These are phyloP conservation scores for Podila clonocystis DNA, from an alignment of 192 early-diverging fungal genomes.

Conservation along the genomic window DNA sequence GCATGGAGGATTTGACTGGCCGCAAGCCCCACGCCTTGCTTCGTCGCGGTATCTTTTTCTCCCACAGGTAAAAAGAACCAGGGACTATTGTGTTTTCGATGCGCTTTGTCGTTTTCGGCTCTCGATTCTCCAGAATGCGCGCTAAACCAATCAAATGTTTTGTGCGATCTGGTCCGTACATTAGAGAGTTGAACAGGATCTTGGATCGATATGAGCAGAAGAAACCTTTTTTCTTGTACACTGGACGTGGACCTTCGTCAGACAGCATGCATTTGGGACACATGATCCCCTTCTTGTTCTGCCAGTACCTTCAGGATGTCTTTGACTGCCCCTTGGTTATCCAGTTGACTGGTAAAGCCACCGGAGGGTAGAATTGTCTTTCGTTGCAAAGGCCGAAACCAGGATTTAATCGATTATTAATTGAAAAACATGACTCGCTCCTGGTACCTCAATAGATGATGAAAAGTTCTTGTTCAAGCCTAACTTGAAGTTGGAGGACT, in stretches of 20 bases:
- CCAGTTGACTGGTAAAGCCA: conserved; percentile 80
- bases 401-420: not conserved
- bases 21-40: conserved; percentile 83
- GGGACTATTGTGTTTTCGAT: not conserved
- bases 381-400: not conserved
- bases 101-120: too few relatives aligned
- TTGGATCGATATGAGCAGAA: conserved; percentile 94
- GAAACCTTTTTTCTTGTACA: conserved; percentile 98
- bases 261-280: conserved; percentile 96
- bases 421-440: not conserved
- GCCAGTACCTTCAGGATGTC: conserved; percentile 95
- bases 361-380: too few relatives aligned
- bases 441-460: conserved; percentile 70
- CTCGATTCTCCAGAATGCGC: too few relatives aligned
- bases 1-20: conserved; percentile 89
- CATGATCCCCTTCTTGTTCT: conserved; percentile 97
- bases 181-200: conserved; percentile 82
- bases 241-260: conserved; percentile 94
- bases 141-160: conserved; percentile 1
- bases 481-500: conserved; percentile 85
- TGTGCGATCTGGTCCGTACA: not conserved
- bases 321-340: conserved; percentile 96
- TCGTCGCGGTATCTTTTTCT: conserved; percentile 93
- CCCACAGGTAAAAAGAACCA: conserved; percentile 85
- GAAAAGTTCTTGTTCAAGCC: conserved; percentile 98